Evolutionary conservation across 2,329 filamentous ascomycete genomes (phyloP).

Genomic region (Calcarisporium arbuscula): DNA sequence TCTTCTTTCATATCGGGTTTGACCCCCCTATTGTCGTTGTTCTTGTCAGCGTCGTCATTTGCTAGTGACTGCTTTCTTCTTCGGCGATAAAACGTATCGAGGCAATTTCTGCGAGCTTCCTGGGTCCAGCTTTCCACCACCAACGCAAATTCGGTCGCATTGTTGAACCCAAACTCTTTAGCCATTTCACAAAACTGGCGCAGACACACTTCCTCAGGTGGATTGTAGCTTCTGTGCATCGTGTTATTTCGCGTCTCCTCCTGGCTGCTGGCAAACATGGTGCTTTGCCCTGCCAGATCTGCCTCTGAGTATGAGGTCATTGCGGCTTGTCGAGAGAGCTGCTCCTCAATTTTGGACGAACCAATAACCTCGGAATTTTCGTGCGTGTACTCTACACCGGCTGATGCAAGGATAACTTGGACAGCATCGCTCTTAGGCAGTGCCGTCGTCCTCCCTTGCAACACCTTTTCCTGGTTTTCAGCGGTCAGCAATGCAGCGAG

Average conservation of each 20-base stretch:
- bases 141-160: conserved; percentile 77
- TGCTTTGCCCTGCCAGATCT: conserved; percentile 43
- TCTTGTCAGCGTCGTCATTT: conserved; percentile 4
- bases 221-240: conserved; percentile 52
- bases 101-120: conserved; percentile 67
- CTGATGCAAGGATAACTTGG: conserved; percentile 79
- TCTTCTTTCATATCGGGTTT: conserved; percentile 2
- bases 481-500: conserved; percentile 51
- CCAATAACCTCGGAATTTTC: conserved; percentile 95
- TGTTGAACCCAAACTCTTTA: conserved; percentile 66
- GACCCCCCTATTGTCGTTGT: conserved; percentile 6
- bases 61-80: conserved; percentile 7
- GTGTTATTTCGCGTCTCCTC: conserved; percentile 23
- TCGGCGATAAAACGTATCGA: conserved; percentile 68
- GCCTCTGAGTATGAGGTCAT: conserved; percentile 41
- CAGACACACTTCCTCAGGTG: conserved; percentile 64
- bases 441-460: conserved; percentile 26
- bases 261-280: conserved; percentile 52
- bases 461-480: conserved; percentile 37
- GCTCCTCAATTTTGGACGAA: conserved; percentile 83
- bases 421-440: conserved; percentile 63
- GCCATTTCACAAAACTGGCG: conserved; percentile 93
- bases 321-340: conserved; percentile 71
- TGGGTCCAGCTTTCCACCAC: conserved; percentile 89
- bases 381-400: conserved; percentile 91